Evolutionary conservation across 2,329 filamentous ascomycete genomes (phyloP), one percentile per base, ranked within the genome.

Genomic region (Colletotrichum sp.): DNA sequence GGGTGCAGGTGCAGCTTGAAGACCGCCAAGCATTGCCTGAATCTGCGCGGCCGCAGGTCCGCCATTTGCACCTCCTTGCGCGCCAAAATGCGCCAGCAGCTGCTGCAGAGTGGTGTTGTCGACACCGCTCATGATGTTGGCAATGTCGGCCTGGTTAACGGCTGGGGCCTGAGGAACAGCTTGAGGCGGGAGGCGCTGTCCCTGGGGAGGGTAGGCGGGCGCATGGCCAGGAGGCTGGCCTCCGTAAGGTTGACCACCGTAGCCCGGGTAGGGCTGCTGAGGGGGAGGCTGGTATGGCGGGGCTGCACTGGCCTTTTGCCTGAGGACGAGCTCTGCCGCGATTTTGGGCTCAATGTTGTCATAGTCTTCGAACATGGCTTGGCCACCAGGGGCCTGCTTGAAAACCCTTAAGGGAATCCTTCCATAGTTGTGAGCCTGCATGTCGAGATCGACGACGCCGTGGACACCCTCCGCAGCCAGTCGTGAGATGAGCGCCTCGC

Each of bases 381-480:
- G 91, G 21, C 89, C 88, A n/a, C 95, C 95, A 12, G 89, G 90
- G 55, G 92, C 93, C 30, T 96, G 93, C 84, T 98, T 94, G 81
- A 98, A 98, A 8, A 98, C 91, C 80, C 96, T 95, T 5, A 98
- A 87, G 0, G 94, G 92, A 67, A 99, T 94, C 82, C 93, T 96
- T 78, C 93, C 92, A 3, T 90, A 90, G 39, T 89, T 88, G 81
- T 98, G 94, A 26, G 95, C 91, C 62, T 89, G 88, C 67, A 92
- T 88, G 76, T 94, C 93, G 16, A 99, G 90, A 80, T 95, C 93
- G 7, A 95, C 92, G 16, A 98, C 94, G 10, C 94, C 96, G 68
- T 95, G 90, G 2, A 98, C 96, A 21, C 97, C 96, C 84, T 99
- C 96, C 13, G 96, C 87, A 49, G 98, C 95, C 82, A 98, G 95